Evolutionary conservation across 805 yeast species (phyloP), one percentile per base, ranked within the genome.

Genomic region (Saturnispora besseyi): DNA sequence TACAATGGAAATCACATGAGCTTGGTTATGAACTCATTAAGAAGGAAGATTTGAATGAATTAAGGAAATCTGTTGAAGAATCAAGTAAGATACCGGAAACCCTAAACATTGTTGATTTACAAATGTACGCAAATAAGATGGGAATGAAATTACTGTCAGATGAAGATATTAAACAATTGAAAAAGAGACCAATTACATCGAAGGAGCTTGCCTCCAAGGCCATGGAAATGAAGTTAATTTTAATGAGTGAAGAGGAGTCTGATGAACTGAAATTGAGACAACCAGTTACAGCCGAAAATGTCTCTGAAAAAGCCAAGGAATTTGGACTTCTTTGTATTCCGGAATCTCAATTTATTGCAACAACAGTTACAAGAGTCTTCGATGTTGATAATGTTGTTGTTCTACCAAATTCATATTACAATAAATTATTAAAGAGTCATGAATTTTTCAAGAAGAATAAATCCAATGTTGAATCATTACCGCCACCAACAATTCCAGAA

Each of bases 371-470:
- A 8, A 71, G 75, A 55, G 65, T 64, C 4, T 79, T 85, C 4
- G 86, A 82, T 55, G 63, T 72, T 11, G 64, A 69, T 4, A 76
- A 77, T 53, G 81, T 82, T 32, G 82, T 81, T 51, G 80, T 82
- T 9, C 60, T 84, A 32, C 89, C 91, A 5, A 68, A 74, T 5
- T 72, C 81, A 2, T 83, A 83, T 60, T 84, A 81, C 64, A 75
- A 76, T 54, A 78, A 77, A 59, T 64, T 84, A 53, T 61, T 76
- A 29, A 72, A 75, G 49, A 72, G 70, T 48, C 72, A 67, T 51
- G 65, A 59, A 29, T 63, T 63, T 60, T 61, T 56, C 55, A 66
- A 65, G 51, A 52, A 49, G 26, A 57, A 55, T 30, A 59, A 51
- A 40, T 21, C 34, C 9, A 22, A 44, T 15, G 26, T 26, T 15